Conservation (phyloP, 1,284 basidiomycete species). For the Ceratobasidium sp. region DNA sequence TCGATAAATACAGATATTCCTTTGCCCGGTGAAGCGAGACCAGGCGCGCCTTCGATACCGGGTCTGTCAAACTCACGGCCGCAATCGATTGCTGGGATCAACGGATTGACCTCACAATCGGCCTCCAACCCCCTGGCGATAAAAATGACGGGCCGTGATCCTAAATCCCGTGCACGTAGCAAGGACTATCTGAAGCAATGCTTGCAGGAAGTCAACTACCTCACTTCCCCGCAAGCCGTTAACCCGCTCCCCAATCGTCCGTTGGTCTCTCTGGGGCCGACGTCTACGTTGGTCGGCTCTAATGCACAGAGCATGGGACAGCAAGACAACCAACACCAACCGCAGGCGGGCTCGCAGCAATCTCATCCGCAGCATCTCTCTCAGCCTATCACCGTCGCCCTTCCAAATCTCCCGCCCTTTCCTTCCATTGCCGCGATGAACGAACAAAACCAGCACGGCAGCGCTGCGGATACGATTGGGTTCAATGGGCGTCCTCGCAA, state of each 20-base stretch:
- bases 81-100: slow-evolving; percentile 41
- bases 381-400: slow-evolving; percentile 37
- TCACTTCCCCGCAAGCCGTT: slow-evolving; percentile 95
- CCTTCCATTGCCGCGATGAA: slow-evolving; percentile 17
- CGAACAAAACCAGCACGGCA: slow-evolving; percentile 10
- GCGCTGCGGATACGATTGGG: slow-evolving; percentile 51
- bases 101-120: slow-evolving; percentile 48
- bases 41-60: slow-evolving; percentile 45
- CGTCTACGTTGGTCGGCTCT: slow-evolving; percentile 10
- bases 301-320: slow-evolving; percentile 28
- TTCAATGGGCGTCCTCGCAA: slow-evolving; percentile 80
- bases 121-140: slow-evolving; percentile 48
- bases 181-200: slow-evolving; percentile 99
- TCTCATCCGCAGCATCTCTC: slow-evolving; percentile 12
- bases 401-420: slow-evolving; percentile 41
- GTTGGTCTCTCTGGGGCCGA: slow-evolving; percentile 49
- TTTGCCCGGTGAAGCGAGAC: slow-evolving; percentile 65
- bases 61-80: slow-evolving; percentile 53
- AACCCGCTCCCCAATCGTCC: slow-evolving; percentile 93
- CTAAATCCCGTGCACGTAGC: slow-evolving; percentile 91
- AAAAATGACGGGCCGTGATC: slow-evolving; percentile 70
- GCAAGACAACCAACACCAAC: slow-evolving; percentile 54
- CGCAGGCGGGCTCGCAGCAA: slow-evolving; percentile 26
- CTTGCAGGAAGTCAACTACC: slow-evolving; percentile 95
- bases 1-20: slow-evolving; percentile 64